Conservation (phyloP, 345 rosid genomes). For the Punica granatum region DNA sequence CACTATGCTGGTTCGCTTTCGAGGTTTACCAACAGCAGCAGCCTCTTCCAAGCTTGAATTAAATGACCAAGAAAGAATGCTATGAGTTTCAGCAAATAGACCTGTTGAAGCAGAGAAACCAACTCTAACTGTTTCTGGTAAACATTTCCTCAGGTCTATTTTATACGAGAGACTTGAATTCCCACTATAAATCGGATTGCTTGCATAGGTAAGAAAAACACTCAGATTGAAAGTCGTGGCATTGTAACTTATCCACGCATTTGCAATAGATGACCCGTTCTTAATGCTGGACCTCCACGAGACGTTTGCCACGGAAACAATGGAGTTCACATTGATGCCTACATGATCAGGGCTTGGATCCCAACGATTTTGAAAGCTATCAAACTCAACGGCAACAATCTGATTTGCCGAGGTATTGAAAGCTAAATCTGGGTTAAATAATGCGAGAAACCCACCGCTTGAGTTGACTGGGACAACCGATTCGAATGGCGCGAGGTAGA, state of each 20-base stretch:
- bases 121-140: constrained; percentile 35
- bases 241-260: constrained; percentile 47
- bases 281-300: constrained; percentile 33
- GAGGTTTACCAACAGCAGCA: not conserved
- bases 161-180: constrained; percentile 25
- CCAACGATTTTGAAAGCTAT: constrained; percentile 30
- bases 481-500: constrained; percentile 36
- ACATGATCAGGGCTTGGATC: constrained; percentile 42
- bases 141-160: constrained; percentile 26
- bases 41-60: constrained; percentile 24
- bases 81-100: constrained; percentile 23
- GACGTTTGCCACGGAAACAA: constrained; percentile 22
- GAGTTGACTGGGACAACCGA: constrained; percentile 39
- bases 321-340: constrained; percentile 48
- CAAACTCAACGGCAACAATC: constrained; percentile 49
- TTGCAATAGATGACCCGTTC: constrained; percentile 25
- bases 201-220: constrained; percentile 34
- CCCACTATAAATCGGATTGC: constrained; percentile 24
- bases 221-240: constrained; percentile 40
- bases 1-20: constrained; percentile 6
- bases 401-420: constrained; percentile 12
- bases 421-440: constrained; percentile 19
- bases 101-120: constrained; percentile 55
- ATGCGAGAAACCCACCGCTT: constrained; percentile 33
- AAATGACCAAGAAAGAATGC: constrained; percentile 32